Base-by-base conservation (phyloP, 768 basidiomycete species). In the Boletus vermiculosoides region DNA sequence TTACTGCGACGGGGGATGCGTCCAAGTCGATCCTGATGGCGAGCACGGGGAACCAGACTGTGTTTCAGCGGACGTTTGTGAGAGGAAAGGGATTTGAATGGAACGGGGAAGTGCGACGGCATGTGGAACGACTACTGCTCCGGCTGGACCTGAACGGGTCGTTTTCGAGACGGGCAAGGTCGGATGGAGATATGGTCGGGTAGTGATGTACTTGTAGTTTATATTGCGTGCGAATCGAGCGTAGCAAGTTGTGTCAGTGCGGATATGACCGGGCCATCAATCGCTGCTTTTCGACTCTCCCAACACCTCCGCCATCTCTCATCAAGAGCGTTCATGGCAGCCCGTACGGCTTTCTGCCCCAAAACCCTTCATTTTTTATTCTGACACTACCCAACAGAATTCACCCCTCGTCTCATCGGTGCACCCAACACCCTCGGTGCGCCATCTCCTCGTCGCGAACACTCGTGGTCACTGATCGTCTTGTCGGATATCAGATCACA, bases 381-480 rank as follows among this genome's bases (percentile, higher is more conserved):
- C 15, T 28, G 56, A 66, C 22, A 65, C 50, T 50, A 13, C 45
- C 15, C 39, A 54, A 16, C 70, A 90, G 90, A 81, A 63, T 89
- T 85, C 78, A 78, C 83, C 28, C 75, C 88, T 50, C 89, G 92
- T 71, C 80, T 88, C 78, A 80, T 94, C 73, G 91, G 88, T 44
- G 89, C 95, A 52, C 79, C 92, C 67, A 90, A 98, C 82, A 98
- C 96, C 56, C 86, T 98, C 65, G 96, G 96, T 97, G 65, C 61
- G 79, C 70, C 34, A 12, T 54, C 49, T 55, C 58, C 18, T 28
- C 60, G 46, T 56, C 50, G 28, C 57, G 22, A 33, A 33, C 36
- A 55, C 34, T 39, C 50, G 45, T 9, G 57, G 56, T 40, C 54
- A 54, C 58, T 69, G 64, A 72, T 62, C 66, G 58, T 11, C 51